These are phyloP conservation scores for Ophiosphaerella korrae DNA, from an alignment of 2,329 filamentous ascomycete species.

Conservation along the genomic window DNA sequence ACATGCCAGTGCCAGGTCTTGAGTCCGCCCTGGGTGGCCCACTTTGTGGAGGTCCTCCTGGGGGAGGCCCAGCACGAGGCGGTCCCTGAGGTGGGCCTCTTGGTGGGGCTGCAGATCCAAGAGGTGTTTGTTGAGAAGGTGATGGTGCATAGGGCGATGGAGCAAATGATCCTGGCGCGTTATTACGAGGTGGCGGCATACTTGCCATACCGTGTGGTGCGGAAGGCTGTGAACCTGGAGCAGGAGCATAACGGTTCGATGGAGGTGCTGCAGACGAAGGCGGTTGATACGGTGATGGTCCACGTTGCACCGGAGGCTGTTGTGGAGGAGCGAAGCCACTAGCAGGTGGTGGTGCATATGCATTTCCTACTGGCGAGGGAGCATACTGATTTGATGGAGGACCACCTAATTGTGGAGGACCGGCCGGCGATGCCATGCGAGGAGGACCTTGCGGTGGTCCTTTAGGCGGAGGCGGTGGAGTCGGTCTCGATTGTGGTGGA, in stretches of 20 bases:
- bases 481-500: constrained; percentile 62
- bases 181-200: constrained; percentile 49
- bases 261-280: constrained; percentile 71
- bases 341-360: constrained; percentile 63
- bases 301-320: constrained; percentile 70
- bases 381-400: constrained; percentile 66
- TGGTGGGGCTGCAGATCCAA: constrained; percentile 51
- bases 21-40: constrained; percentile 48
- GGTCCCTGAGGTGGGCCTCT: constrained; percentile 45
- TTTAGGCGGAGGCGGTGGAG: constrained; percentile 84
- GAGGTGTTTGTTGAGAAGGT: constrained; percentile 42
- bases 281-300: constrained; percentile 83
- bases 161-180: constrained; percentile 49
- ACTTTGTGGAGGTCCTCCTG: constrained; percentile 39
- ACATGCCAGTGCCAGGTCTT: constrained; percentile 56
- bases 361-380: constrained; percentile 55
- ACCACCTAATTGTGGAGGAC: constrained; percentile 52
- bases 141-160: constrained; percentile 45
- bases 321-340: constrained; percentile 52
- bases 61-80: constrained; percentile 52
- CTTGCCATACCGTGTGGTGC: constrained; percentile 40
- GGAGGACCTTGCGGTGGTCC: constrained; percentile 57
- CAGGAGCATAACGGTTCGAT: constrained; percentile 67
- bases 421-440: constrained; percentile 68
- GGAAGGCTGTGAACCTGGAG: constrained; percentile 62